A percentile compares a stretch with the other conserved stretches of the same genome.
Conservation (phyloP, 148 eudicot genomes). For the Camellia japonica region DNA sequence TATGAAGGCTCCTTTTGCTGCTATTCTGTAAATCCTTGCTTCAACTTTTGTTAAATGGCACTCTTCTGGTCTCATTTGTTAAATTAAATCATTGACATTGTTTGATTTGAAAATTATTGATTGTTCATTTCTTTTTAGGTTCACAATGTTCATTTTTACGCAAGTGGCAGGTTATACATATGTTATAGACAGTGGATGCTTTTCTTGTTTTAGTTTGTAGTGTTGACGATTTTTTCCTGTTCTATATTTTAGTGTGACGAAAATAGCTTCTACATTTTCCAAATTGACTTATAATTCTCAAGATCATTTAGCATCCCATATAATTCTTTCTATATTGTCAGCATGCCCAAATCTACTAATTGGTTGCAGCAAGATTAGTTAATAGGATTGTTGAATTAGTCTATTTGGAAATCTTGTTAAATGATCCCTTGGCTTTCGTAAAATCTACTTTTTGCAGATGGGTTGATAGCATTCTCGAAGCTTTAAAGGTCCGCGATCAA, state of each 20-base stretch:
- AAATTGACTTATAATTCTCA: background rate
- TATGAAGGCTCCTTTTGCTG: no score
- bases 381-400: background rate
- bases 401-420: background rate
- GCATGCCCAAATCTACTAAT: background rate
- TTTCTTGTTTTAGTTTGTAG: no score
- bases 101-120: background rate
- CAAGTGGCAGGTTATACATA: no score
- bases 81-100: background rate
- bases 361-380: background rate
- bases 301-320: background rate
- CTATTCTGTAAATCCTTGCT: no score
- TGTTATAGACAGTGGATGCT: no score
- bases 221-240: background rate
- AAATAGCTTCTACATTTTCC: background rate
- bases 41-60: no score
- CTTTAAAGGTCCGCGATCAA: slow-evolving; percentile 53
- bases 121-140: background rate
- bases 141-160: background rate
- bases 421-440: background rate
- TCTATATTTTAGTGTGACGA: background rate
- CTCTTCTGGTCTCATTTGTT: no score
- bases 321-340: background rate
- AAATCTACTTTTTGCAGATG: slow-evolving; percentile 44
- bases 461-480: slow-evolving; percentile 78